Percentiles rank a stretch among this genome's conserved stretches.
Conservation (phyloP, 2,329 filamentous ascomycete species). For the Incumbomyces lentus region DNA sequence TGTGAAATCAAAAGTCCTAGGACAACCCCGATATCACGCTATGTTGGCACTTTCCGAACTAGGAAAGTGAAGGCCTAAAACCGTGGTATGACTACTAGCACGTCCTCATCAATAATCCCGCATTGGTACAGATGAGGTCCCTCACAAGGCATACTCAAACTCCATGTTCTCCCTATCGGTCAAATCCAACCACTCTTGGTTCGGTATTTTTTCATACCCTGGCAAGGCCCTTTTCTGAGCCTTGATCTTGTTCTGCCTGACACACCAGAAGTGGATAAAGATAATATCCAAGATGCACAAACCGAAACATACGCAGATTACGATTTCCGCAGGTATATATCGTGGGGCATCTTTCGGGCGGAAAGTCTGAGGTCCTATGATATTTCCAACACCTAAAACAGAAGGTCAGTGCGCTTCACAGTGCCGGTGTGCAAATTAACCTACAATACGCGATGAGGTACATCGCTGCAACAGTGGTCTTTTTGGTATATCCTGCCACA, state of each 20-base stretch:
- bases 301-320: slow-evolving; percentile 50
- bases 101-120: too few relatives aligned
- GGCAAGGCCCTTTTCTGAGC: slow-evolving; percentile 40
- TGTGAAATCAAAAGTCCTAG: too few relatives aligned
- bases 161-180: slow-evolving; percentile 57
- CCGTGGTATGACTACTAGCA: too few relatives aligned
- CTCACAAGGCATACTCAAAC: slow-evolving; percentile 51
- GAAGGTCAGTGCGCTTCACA: not conserved
- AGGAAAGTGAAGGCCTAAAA: too few relatives aligned
- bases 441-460: slow-evolving; percentile 37
- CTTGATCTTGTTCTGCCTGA: slow-evolving; percentile 50
- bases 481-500: slow-evolving; percentile 44
- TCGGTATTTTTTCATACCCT: slow-evolving; percentile 51
- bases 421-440: not conserved
- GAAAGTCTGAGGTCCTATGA: slow-evolving; percentile 51
- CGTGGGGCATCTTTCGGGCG: slow-evolving; percentile 45
- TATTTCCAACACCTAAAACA: slow-evolving; percentile 37
- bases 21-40: too few relatives aligned
- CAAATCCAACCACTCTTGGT: slow-evolving; percentile 56
- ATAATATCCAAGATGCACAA: slow-evolving; percentile 41
- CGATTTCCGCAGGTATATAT: slow-evolving; percentile 55
- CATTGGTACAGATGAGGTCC: too few relatives aligned
- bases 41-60: too few relatives aligned
- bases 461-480: slow-evolving; percentile 41
- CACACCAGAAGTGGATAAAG: slow-evolving; percentile 56